Conservation (phyloP, 768 basidiomycete species). For the Serpula lacrymans region DNA sequence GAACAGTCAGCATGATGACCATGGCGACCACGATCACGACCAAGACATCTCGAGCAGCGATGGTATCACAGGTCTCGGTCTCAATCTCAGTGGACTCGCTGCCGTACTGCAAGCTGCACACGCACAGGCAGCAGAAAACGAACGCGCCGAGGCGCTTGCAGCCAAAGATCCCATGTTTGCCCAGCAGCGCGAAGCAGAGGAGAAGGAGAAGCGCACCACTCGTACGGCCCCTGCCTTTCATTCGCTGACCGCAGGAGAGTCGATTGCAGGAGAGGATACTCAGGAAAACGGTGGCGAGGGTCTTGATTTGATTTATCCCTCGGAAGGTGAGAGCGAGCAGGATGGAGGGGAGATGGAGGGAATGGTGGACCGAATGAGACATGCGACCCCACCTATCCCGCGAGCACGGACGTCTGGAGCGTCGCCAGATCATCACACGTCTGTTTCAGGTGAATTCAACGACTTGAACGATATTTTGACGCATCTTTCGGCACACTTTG, state of each 20-base stretch:
- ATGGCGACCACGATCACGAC: conserved; percentile 9
- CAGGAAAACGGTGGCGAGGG: conserved; percentile 42
- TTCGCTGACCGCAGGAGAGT: conserved; percentile 62
- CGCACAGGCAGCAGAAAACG: conserved; percentile 50
- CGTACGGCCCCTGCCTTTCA: conserved; percentile 77
- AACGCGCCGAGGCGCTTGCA: conserved; percentile 42
- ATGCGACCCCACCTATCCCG: conserved; percentile 9
- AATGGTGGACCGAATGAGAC: conserved; percentile 29
- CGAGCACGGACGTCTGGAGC: conserved; percentile 21
- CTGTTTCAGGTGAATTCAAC: conserved; percentile 56
- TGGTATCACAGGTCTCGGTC: conserved; percentile 38
- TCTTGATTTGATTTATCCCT: conserved; percentile 52
- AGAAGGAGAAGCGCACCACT: conserved; percentile 50
- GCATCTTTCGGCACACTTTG: conserved; percentile 70
- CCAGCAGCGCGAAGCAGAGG: conserved; percentile 41
- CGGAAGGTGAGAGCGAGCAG: conserved; percentile 40
- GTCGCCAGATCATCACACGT: conserved; percentile 41
- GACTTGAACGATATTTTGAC: conserved; percentile 77
- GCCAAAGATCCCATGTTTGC: conserved; percentile 44
- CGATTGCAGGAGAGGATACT: conserved; percentile 27
- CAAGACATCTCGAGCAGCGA: conserved; percentile 11
- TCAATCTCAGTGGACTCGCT: conserved; percentile 65
- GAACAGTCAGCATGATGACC: conserved; percentile 23
- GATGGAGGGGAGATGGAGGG: conserved; percentile 34
- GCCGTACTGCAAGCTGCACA: conserved; percentile 79